A percentile compares a stretch with the other conserved stretches of the same genome.
Conservation (phyloP, 2,329 filamentous ascomycete genomes). For the Pestalotiopsis sp. region DNA sequence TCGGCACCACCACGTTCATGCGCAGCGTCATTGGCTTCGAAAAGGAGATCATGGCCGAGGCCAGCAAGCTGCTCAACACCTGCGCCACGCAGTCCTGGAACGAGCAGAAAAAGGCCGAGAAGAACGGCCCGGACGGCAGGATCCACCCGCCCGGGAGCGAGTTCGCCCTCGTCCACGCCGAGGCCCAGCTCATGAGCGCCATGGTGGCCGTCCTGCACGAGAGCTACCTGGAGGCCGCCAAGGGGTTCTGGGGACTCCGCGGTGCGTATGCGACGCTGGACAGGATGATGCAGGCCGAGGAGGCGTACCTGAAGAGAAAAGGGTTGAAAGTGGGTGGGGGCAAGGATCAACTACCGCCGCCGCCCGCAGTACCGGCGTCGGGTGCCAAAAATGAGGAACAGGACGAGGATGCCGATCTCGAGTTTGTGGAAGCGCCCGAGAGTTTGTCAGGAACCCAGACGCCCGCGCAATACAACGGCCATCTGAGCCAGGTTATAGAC, state of each 20-base stretch:
- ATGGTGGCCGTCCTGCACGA: slow-evolving; percentile 90
- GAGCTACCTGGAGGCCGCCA: slow-evolving; percentile 87
- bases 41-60: slow-evolving; percentile 86
- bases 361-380: slow-evolving; percentile 26
- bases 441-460: slow-evolving; percentile 46
- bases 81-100: slow-evolving; percentile 78
- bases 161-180: slow-evolving; percentile 80
- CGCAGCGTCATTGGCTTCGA: slow-evolving; percentile 88
- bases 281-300: slow-evolving; percentile 75
- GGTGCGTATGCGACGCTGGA: slow-evolving; percentile 87
- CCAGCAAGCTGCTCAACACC: slow-evolving; percentile 70
- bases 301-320: slow-evolving; percentile 48
- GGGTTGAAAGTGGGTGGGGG: slow-evolving; percentile 29
- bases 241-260: slow-evolving; percentile 88
- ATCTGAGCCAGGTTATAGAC: slow-evolving; percentile 37
- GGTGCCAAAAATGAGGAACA: slow-evolving; percentile 36
- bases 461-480: slow-evolving; percentile 49
- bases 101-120: slow-evolving; percentile 76
- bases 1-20: slow-evolving; percentile 83
- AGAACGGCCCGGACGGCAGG: slow-evolving; percentile 50
- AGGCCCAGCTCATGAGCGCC: slow-evolving; percentile 87
- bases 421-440: slow-evolving; percentile 62
- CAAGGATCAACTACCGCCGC: slow-evolving; percentile 19
- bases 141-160: slow-evolving; percentile 86
- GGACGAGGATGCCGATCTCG: slow-evolving; percentile 43